Evolutionary conservation across 2,329 filamentous ascomycete genomes (phyloP), one percentile per base, ranked within the genome.

Genomic region (Xylaria sp.): DNA sequence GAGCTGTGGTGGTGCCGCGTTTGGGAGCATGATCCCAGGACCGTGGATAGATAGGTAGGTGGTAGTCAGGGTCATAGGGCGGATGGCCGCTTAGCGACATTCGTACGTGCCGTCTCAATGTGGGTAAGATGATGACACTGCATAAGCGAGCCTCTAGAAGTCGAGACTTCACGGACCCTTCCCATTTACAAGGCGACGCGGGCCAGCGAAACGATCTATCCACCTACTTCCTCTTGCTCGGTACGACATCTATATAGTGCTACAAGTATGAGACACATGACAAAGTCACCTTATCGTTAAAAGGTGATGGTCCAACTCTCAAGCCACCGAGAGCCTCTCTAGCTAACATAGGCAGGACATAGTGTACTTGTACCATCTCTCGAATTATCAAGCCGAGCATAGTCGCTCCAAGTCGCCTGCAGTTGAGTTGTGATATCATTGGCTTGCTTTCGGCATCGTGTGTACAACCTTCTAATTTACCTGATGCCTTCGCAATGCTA

Each of bases 91-190:
- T 51, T 21, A 33, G 37, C 2, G 46, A 17, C 33, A n/a, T 38
- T 19, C 33, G 19, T 38, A 5, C 5, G 33, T 17, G 49, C 9
- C 7, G 33, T 19, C n/a, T n/a, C 15, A 6, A 59, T 52, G 45
- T 25, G 21, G n/a, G 51, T 35, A 55, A 50, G 31, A 53, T 28
- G 42, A 38, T 47, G 23, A 45, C 33, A 53, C 25, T 43, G 47
- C 42, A 33, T 62, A 37, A 43, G 51, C 49, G 40, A 33, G 31
- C 19, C 49, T 57, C 55, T 43, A 38, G 46, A 31, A 37, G 23
- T 45, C 42, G 46, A 33, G 46, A 31, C 43, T 49, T 25, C 21
- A 9, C 14, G 7, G 14, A 5, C 37, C 25, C 37, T 3, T 23
- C 2, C n/a, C 14, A 45, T 3, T 31, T n/a, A 35, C 40, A 58